A percentile compares a stretch with the other conserved stretches of the same genome.
These are phyloP conservation scores for Alternaria sp. DNA, from an alignment of 2,329 filamentous ascomycete genomes.

Conservation along the genomic window DNA sequence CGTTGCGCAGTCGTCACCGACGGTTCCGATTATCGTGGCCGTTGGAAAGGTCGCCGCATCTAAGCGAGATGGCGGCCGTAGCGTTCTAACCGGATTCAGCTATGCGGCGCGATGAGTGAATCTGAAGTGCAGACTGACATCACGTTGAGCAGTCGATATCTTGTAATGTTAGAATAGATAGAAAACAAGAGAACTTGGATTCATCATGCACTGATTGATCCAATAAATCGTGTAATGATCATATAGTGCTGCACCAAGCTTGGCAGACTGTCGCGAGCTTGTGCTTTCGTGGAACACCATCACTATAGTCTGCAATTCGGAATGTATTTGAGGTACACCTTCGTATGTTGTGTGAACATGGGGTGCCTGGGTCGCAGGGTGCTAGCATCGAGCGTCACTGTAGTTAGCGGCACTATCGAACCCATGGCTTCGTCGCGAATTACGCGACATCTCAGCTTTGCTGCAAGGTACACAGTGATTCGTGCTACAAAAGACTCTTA, in stretches of 20 bases:
- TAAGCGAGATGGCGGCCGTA: conserved; percentile 13
- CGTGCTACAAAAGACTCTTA: too few species aligned
- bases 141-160: not conserved
- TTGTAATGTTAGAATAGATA: not conserved
- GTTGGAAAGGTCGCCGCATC: conserved; percentile 6
- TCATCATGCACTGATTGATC: rapidly evolving
- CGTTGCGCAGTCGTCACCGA: conserved; percentile 8
- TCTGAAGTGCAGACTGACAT: not conserved
- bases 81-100: conserved; percentile 3
- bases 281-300: not conserved
- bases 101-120: conserved; percentile 9
- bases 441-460: too few species aligned
- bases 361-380: not conserved
- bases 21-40: conserved; percentile 11
- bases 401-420: not conserved
- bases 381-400: not conserved
- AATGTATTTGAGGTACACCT: too few species aligned
- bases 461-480: too few species aligned
- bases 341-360: rapidly evolving
- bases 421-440: not conserved
- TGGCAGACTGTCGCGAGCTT: not conserved
- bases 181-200: rapidly evolving
- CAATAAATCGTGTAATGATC: not conserved
- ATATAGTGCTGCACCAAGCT: not conserved
- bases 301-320: too few species aligned